Conservation (phyloP, 1,284 basidiomycete genomes). For the Kwoniella shivajii region DNA sequence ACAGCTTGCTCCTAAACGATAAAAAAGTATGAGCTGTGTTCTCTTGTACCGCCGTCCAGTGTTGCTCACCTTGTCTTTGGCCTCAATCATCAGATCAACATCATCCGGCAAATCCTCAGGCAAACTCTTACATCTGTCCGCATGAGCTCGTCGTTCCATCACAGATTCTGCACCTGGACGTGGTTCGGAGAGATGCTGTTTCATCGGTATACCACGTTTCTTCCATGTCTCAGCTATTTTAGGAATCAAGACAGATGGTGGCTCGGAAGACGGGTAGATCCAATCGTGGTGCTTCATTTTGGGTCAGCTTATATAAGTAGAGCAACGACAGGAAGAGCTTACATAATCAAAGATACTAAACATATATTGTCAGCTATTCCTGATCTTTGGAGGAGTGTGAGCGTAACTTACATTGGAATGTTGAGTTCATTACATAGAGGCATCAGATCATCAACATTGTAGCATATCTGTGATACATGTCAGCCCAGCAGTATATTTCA, state of each 20-base stretch:
- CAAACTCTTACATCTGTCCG: constrained; percentile 59
- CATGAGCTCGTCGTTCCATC: constrained; percentile 82
- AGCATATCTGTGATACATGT: constrained; percentile 70
- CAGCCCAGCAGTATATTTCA: too few species aligned
- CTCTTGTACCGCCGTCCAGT: neutral
- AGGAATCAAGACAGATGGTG: constrained; percentile 52
- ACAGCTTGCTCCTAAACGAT: constrained; percentile 86
- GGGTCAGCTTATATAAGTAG: neutral
- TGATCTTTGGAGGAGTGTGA: too few species aligned
- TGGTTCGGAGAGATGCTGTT: constrained; percentile 85
- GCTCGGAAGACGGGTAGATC: constrained; percentile 57
- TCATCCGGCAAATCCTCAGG: constrained; percentile 61
- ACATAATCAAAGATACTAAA: constrained; percentile 44
- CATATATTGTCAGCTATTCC: constrained; percentile 6
- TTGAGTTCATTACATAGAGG: constrained; percentile 78
- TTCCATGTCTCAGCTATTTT: constrained; percentile 75
- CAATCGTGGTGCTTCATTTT: constrained; percentile 66
- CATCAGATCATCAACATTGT: constrained; percentile 80
- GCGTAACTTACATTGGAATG: constrained; percentile 61
- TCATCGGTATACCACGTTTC: constrained; percentile 73
- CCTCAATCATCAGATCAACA: constrained; percentile 88
- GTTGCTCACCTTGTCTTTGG: constrained; percentile 32
- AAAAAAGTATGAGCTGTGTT: neutral
- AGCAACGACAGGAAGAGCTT: neutral
- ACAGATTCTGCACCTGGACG: constrained; percentile 71